Percentiles rank a stretch among this genome's conserved stretches.
phyloP scores from a whole-genome alignment of 2,329 filamentous ascomycete genomes.

The Penicillium sp. region DNA sequence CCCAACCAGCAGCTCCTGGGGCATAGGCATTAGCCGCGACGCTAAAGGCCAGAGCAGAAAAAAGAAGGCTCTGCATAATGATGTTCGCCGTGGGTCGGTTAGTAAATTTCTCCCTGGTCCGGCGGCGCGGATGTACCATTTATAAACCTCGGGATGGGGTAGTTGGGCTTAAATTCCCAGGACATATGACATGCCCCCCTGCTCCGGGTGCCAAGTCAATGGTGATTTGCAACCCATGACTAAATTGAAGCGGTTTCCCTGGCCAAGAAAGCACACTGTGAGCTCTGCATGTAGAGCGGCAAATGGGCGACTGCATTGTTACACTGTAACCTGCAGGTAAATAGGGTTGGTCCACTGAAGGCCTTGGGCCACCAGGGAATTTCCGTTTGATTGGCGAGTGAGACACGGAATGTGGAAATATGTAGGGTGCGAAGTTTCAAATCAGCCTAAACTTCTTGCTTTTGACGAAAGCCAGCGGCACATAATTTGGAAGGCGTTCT shows the following conservation, averaged over 20 bases:
- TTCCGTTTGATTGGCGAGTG: not conserved
- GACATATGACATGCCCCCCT: not conserved
- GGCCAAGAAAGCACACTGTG: not conserved
- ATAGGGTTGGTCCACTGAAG: not conserved
- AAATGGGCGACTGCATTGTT: not conserved
- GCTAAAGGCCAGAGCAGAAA: slow-evolving; percentile 5
- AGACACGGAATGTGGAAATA: not conserved
- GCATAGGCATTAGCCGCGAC: slow-evolving; percentile 4
- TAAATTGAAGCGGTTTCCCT: not conserved
- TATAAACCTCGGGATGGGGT: not conserved
- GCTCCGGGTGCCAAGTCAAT: not conserved
- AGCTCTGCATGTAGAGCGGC: not conserved
- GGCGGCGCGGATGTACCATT: not conserved
- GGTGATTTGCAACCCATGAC: not conserved
- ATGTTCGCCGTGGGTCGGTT: too few relatives aligned
- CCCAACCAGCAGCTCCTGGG: slow-evolving; percentile 8
- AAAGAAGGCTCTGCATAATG: slow-evolving; percentile 4
- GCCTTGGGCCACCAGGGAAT: not conserved
- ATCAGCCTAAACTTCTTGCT: not conserved
- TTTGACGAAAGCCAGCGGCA: not conserved
- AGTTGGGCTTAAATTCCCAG: not conserved
- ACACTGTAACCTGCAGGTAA: not conserved
- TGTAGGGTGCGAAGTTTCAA: not conserved
- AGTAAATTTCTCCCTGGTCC: not conserved
- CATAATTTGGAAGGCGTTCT: not conserved